Evolutionary conservation across 1,284 basidiomycete genomes (phyloP).

Genomic region (Coniferiporia weirii): DNA sequence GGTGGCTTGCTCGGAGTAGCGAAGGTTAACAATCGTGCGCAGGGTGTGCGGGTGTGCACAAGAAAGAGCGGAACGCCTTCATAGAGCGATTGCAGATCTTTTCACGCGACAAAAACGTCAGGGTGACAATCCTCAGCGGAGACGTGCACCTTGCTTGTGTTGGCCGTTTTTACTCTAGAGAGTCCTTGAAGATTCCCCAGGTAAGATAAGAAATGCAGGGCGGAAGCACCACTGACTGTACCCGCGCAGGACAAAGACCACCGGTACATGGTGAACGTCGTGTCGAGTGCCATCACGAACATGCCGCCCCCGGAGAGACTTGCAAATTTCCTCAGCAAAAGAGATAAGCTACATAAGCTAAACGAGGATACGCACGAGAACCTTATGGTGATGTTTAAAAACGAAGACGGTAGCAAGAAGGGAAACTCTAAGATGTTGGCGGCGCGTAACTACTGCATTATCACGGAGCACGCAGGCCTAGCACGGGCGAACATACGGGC

Average conservation of each 20-base stretch:
- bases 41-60: slow-evolving; percentile 33
- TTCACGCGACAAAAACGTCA: slow-evolving; percentile 25
- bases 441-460: slow-evolving; percentile 23
- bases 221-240: not conserved
- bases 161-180: slow-evolving; percentile 24
- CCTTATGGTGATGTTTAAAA: slow-evolving; percentile 23
- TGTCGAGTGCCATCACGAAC: slow-evolving; percentile 33
- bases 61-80: slow-evolving; percentile 38
- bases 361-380: slow-evolving; percentile 34
- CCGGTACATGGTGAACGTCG: slow-evolving; percentile 32
- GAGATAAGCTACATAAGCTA: slow-evolving; percentile 31
- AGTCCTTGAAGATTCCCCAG: slow-evolving; percentile 24
- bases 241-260: slow-evolving; percentile 27
- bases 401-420: slow-evolving; percentile 14
- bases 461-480: slow-evolving; percentile 23
- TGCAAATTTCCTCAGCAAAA: slow-evolving; percentile 28
- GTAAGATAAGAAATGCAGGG: slow-evolving; percentile 8
- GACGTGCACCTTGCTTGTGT: slow-evolving; percentile 31
- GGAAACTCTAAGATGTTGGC: slow-evolving; percentile 19
- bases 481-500: slow-evolving; percentile 1
- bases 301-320: slow-evolving; percentile 35
- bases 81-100: slow-evolving; percentile 30
- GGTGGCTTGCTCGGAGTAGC: not conserved
- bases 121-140: slow-evolving; percentile 31
- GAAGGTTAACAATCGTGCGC: not conserved